Evolutionary conservation across 148 eudicot genomes (phyloP), one percentile per base, ranked within the genome.

Genomic region (Silene latifolia): DNA sequence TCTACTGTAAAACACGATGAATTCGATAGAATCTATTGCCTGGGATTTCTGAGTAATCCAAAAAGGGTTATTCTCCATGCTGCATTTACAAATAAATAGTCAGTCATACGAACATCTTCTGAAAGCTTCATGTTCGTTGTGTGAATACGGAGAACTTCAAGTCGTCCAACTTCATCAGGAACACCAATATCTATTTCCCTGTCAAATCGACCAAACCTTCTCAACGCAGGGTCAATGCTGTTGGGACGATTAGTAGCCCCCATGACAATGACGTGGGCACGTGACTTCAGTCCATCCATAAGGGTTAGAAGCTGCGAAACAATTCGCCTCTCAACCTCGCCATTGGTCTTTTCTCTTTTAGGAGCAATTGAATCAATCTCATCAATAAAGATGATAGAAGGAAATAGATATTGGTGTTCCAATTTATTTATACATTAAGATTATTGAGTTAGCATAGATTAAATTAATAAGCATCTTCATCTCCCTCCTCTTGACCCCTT

Each of bases 161-260:
- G 92, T 6, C 97, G 80, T 20, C 97, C 97, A 76, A 89, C 78
- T 85, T 92, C 97, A 87, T 92, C 97, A 0, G 97, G 97, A 56
- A 92, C 97, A 76, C 97, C 97, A 71, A 92, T 92, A 65, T 92
- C 97, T 24, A 92, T 92, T 82, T 92, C 97, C 74, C 97, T 82
- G 73, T 92, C 97, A 85, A 92, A 92, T 76, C 97, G 82, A 67
- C 97, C 97, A 81, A 92, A 92, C 80, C 97, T 87, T 74, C 97
- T 87, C 69, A 92, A 59, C 7, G 97, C 97, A 47, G 97, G 92
- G 77, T 92, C 97, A 80, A 92, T 92, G 83, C 97, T 92, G 66
- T 92, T 92, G 25, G 97, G 97, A n/a, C 97, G 94, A 69, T 92
- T 92, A 4, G 97, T 92, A 24, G 97, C 97, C 74, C 97, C 97